Percentiles rank a stretch among this genome's conserved stretches.
These are phyloP conservation scores for Xylariaceae sp. DNA, from an alignment of 2,329 filamentous ascomycete species.

Conservation along the genomic window DNA sequence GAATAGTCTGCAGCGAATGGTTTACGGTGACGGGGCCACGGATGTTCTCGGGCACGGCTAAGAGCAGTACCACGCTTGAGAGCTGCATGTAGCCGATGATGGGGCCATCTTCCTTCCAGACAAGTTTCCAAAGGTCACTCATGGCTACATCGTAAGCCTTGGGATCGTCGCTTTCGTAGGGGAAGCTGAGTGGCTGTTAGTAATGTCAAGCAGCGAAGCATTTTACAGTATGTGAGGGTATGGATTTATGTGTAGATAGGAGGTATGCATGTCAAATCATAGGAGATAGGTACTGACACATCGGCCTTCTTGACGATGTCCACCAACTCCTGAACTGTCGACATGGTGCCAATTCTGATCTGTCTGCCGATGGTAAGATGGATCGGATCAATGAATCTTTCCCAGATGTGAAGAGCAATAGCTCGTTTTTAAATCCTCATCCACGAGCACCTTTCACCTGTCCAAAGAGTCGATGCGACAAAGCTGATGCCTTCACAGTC, in stretches of 20 bases:
- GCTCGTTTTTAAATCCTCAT: neutral
- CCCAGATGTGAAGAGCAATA: neutral
- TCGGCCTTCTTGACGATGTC: conserved; percentile 52
- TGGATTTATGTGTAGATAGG: neutral
- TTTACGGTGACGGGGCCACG: conserved; percentile 59
- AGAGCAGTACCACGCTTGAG: conserved; percentile 45
- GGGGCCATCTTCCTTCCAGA: conserved; percentile 50
- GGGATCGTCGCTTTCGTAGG: conserved; percentile 61
- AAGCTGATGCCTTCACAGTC: too few relatives aligned
- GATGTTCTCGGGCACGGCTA: conserved; percentile 42
- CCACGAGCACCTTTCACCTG: too few relatives aligned
- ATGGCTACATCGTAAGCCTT: conserved; percentile 50
- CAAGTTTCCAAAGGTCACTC: conserved; percentile 61
- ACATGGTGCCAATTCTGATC: conserved; percentile 4
- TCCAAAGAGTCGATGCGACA: too few relatives aligned
- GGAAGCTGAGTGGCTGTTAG: conserved; percentile 55
- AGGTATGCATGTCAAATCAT: neutral
- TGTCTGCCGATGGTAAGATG: neutral
- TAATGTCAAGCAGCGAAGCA: neutral
- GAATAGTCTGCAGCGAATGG: conserved; percentile 54
- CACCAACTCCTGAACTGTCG: conserved; percentile 36
- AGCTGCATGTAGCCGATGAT: conserved; percentile 54
- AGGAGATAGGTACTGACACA: conserved; percentile 35
- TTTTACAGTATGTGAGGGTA: neutral
- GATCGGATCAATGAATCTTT: neutral